Percentiles rank a stretch among this genome's conserved stretches.
Conservation (phyloP, 1,284 basidiomycete species). For the Cryptococcus hybrid region DNA sequence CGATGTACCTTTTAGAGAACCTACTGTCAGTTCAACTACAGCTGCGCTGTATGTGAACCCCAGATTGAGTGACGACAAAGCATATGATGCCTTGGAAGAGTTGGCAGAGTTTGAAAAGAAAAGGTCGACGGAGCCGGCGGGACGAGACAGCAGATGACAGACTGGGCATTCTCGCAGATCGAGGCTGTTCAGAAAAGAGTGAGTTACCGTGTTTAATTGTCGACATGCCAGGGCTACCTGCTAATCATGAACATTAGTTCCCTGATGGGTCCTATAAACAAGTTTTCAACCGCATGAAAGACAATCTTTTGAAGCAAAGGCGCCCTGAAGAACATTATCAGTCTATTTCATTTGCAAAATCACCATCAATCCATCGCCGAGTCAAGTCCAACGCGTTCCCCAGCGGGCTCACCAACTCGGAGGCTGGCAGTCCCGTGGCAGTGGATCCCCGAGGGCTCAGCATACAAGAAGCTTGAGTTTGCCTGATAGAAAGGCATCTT, state of each 20-base stretch:
- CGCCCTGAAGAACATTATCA: neutral
- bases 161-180: conserved; percentile 28
- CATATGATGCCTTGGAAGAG: conserved; percentile 41
- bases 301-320: neutral
- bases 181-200: conserved; percentile 39
- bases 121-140: conserved; percentile 19
- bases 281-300: conserved; percentile 29
- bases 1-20: conserved; percentile 36
- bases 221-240: neutral
- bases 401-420: neutral
- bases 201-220: conserved; percentile 8
- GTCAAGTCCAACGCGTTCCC: conserved; percentile 26
- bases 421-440: conserved; percentile 1
- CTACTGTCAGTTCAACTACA: conserved; percentile 45
- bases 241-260: conserved; percentile 25
- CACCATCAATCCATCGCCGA: conserved; percentile 27
- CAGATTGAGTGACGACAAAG: conserved; percentile 32
- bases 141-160: conserved; percentile 21
- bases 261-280: conserved; percentile 43
- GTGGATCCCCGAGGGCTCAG: conserved; percentile 1
- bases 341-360: conserved; percentile 1
- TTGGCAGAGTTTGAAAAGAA: conserved; percentile 44
- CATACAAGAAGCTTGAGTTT: conserved; percentile 37
- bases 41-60: conserved; percentile 48
- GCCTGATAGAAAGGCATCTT: conserved; percentile 24